These are phyloP conservation scores for Dictyostelium brefeldianum DNA, from an alignment of 78 protist species.

Conservation along the genomic window DNA sequence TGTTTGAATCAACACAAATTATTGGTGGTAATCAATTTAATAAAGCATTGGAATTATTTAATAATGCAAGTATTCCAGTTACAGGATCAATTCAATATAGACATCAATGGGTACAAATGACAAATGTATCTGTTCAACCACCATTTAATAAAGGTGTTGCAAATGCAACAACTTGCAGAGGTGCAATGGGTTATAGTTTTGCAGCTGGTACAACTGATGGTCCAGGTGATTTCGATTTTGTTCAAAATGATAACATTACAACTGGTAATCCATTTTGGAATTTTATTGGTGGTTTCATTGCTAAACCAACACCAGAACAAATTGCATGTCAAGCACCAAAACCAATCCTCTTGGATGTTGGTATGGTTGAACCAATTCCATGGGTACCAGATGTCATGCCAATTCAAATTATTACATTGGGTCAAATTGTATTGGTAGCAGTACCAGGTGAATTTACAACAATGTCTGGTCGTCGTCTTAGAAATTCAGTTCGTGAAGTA, in stretches of 20 bases:
- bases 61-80: conserved; percentile 25
- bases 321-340: conserved; percentile 87
- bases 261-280: conserved; percentile 86
- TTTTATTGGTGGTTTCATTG: conserved; percentile 54
- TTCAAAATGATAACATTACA: conserved; percentile 83
- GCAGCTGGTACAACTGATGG: conserved; percentile 94
- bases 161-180: conserved; percentile 75
- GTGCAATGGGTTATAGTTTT: conserved; percentile 88
- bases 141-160: conserved; percentile 7
- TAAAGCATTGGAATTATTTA: conserved; percentile 66
- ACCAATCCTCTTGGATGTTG: conserved; percentile 89
- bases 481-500: conserved; percentile 61
- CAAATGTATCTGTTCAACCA: conserved; percentile 52
- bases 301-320: conserved; percentile 81
- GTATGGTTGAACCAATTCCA: conserved; percentile 65
- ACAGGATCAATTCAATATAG: conserved; percentile 66
- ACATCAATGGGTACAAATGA: conserved; percentile 72
- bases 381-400: conserved; percentile 83
- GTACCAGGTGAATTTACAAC: conserved; percentile 91
- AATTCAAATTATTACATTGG: conserved; percentile 83
- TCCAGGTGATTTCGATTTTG: conserved; percentile 88
- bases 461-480: conserved; percentile 90
- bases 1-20: conserved; percentile 83
- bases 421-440: conserved; percentile 81
- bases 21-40: conserved; percentile 83